Evolutionary conservation across 768 basidiomycete species (phyloP), one percentile per base, ranked within the genome.

Genomic region (Lentinula aciculospora): DNA sequence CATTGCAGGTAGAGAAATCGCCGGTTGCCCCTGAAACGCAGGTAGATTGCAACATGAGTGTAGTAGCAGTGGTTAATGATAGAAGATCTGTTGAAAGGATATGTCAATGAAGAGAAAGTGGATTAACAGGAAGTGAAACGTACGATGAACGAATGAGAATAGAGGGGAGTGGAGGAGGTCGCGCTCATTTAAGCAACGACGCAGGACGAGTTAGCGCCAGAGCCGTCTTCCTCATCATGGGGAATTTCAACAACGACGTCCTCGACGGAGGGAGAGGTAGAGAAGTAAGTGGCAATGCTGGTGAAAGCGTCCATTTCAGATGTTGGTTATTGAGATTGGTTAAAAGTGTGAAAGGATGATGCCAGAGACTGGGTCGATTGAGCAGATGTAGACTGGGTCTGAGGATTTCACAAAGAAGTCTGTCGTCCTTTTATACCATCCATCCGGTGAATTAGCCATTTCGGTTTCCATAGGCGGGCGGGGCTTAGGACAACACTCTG

Each of bases 221-320:
- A 53, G 51, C 51, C 51, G 34, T 53, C 51, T 25, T 53, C 51
- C 36, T 53, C 51, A 23, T 53, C 27, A 23, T 19, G 32, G 13
- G 51, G 51, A 28, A 39, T 9, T 10, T 53, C 51, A 21, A 37
- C 36, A 15, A 37, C 27, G 36, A 53, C 36, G 17, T 53, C 51
- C 10, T 37, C 51, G 21, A 53, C 36, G n/a, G 46, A 8, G n/a
- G 36, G 4, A 36, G 23, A 25, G 51, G 32, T 28, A 21, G 36
- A 39, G 36, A 53, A 37, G 49, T 34, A 50, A 36, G 51, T 25
- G 3, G 51, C 27, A 17, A 37, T 53, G 34, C 36, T 27, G 36
- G 36, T 37, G 51, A 53, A 53, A 53, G 51, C 51, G 51, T 53
- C 51, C 51, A 53, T 53, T 37, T 53, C 36, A 53, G 36, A 53